phyloP scores from a whole-genome alignment of 2,329 filamentous ascomycete species.

The Colletotrichum shisoi region DNA sequence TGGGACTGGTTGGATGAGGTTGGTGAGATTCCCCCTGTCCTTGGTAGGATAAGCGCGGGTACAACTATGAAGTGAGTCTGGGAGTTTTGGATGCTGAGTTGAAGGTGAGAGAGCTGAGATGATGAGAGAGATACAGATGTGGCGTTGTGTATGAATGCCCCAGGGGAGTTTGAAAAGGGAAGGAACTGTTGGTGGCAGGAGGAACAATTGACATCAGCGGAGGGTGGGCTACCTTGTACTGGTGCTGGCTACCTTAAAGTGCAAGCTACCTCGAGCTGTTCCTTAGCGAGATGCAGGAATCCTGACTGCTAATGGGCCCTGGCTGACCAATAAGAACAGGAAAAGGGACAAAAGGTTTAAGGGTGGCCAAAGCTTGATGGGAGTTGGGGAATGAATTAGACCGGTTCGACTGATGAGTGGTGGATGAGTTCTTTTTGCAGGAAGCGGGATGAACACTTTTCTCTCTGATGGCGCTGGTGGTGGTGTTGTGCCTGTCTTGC shows the following conservation, averaged over 20 bases:
- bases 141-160: neutral
- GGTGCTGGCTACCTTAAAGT: conserved; percentile 10
- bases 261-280: neutral
- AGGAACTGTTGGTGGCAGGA: conserved; percentile 10
- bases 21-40: neutral
- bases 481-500: conserved; percentile 33
- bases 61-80: neutral
- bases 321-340: conserved; percentile 1
- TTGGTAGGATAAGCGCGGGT: neutral
- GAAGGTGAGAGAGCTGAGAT: neutral
- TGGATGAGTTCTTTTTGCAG: neutral
- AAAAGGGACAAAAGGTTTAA: conserved; percentile 7
- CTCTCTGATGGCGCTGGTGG: conserved; percentile 6
- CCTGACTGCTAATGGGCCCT: conserved; percentile 14
- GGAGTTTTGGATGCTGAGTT: neutral
- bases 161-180: conserved; percentile 11
- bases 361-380: conserved; percentile 29
- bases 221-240: conserved; percentile 2
- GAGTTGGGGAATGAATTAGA: conserved; percentile 1
- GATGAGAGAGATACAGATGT: neutral
- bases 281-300: conserved; percentile 1
- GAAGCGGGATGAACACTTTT: conserved; percentile 31
- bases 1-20: neutral
- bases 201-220: conserved; percentile 21
- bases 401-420: conserved; percentile 16